Percentiles rank a stretch among this genome's conserved stretches.
These are phyloP conservation scores for Xylaria curta DNA, from an alignment of 495 filamentous ascomycete genomes.

Conservation along the genomic window DNA sequence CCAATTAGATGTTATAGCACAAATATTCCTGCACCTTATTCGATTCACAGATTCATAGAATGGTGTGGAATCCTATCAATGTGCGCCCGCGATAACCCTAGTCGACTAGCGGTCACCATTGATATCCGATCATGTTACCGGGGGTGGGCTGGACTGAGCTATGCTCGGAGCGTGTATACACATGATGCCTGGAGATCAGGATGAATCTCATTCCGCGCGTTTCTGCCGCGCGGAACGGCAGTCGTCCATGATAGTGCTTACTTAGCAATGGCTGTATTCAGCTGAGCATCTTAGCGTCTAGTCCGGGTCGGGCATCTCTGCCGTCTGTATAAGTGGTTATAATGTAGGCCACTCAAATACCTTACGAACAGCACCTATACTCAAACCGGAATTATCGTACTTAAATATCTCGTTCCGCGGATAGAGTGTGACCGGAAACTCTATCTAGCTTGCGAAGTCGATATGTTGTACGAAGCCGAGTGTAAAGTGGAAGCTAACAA, in stretches of 20 bases:
- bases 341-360: background rate
- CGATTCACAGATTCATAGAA: background rate
- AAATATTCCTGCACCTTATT: background rate
- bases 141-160: background rate
- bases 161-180: background rate
- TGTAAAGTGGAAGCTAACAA: background rate
- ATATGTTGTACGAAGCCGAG: background rate
- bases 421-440: background rate
- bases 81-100: background rate
- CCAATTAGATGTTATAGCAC: background rate
- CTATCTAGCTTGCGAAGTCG: background rate
- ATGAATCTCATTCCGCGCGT: background rate
- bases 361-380: background rate
- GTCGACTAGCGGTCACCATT: background rate
- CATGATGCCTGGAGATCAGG: background rate
- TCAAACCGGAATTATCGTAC: background rate
- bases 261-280: background rate
- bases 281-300: background rate
- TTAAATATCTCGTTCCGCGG: background rate
- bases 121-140: no score
- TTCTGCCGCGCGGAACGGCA: constrained; percentile 3
- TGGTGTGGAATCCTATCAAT: background rate
- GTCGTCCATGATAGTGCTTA: background rate
- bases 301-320: background rate
- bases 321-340: background rate